These are phyloP conservation scores for Botrytis cinerea DNA, from an alignment of 2,329 filamentous ascomycete species.

Conservation along the genomic window DNA sequence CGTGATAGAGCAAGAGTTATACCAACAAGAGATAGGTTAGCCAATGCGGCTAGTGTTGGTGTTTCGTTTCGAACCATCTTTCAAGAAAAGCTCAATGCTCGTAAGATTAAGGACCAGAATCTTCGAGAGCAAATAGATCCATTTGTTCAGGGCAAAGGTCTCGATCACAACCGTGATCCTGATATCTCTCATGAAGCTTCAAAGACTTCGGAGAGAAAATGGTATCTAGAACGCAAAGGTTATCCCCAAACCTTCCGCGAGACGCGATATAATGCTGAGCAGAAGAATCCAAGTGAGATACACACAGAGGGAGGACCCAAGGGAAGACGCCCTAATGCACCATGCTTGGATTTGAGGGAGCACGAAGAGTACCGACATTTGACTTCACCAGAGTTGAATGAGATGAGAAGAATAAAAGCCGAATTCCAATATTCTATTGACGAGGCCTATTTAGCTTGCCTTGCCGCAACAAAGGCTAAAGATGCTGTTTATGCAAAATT, in stretches of 20 bases:
- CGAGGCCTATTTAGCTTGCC: not conserved
- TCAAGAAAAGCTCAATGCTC: not conserved
- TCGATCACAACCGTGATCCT: not conserved
- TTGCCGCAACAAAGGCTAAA: not conserved
- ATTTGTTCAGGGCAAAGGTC: not conserved
- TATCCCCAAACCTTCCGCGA: not conserved
- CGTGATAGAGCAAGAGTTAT: not conserved
- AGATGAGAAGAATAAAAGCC: not conserved
- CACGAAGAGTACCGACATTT: not conserved
- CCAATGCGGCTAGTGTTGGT: not conserved
- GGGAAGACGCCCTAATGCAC: not conserved
- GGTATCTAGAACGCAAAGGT: not conserved
- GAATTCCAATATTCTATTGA: not conserved
- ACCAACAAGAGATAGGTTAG: not conserved
- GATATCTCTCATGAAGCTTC: not conserved
- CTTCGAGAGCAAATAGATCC: not conserved
- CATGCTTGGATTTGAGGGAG: not conserved
- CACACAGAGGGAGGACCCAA: not conserved
- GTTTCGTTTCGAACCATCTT: not conserved
- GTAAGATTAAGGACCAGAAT: not conserved
- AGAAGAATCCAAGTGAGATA: not conserved
- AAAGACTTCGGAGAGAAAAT: not conserved
- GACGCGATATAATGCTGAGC: not conserved
- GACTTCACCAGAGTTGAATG: not conserved
- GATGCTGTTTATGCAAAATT: not conserved